phyloP scores from a whole-genome alignment of 2,329 filamentous ascomycete genomes.

The Cladobotryum mycophilum region DNA sequence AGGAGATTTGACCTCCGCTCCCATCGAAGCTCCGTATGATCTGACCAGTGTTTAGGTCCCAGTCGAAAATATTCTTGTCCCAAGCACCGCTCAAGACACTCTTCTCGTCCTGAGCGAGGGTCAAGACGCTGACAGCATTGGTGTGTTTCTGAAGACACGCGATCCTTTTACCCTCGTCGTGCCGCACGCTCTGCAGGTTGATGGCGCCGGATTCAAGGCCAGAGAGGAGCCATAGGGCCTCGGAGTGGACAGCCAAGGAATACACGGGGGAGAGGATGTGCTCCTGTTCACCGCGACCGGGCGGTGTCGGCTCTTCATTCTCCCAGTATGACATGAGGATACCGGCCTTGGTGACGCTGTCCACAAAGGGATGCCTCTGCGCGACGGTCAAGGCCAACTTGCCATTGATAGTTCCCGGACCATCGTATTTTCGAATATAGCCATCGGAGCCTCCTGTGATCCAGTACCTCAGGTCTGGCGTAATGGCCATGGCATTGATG shows the following conservation, averaged over 20 bases:
- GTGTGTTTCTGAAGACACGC: constrained; percentile 74
- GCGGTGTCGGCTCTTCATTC: constrained; percentile 68
- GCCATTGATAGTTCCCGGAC: constrained; percentile 88
- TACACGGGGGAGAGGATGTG: constrained; percentile 81
- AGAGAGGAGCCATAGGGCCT: constrained; percentile 85
- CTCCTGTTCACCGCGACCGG: constrained; percentile 45
- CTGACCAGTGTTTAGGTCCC: constrained; percentile 86
- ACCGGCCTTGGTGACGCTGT: constrained; percentile 92
- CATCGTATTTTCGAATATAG: constrained; percentile 96
- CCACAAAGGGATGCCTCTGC: constrained; percentile 92
- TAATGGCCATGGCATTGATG: constrained; percentile 86
- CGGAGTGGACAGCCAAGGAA: constrained; percentile 82
- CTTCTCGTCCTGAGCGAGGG: constrained; percentile 75
- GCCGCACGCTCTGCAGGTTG: constrained; percentile 85
- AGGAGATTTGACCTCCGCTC: constrained; percentile 76
- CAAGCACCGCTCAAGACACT: constrained; percentile 88
- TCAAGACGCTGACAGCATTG: constrained; percentile 85
- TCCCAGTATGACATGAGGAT: constrained; percentile 97
- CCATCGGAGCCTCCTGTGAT: constrained; percentile 92
- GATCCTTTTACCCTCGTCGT: constrained; percentile 91
- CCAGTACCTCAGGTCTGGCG: constrained; percentile 90
- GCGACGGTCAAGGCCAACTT: constrained; percentile 91
- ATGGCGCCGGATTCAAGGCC: constrained; percentile 88
- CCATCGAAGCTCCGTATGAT: constrained; percentile 70
- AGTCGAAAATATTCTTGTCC: constrained; percentile 92